Conservation (phyloP, 2,329 filamentous ascomycete genomes). For the Arthroderma sp. region DNA sequence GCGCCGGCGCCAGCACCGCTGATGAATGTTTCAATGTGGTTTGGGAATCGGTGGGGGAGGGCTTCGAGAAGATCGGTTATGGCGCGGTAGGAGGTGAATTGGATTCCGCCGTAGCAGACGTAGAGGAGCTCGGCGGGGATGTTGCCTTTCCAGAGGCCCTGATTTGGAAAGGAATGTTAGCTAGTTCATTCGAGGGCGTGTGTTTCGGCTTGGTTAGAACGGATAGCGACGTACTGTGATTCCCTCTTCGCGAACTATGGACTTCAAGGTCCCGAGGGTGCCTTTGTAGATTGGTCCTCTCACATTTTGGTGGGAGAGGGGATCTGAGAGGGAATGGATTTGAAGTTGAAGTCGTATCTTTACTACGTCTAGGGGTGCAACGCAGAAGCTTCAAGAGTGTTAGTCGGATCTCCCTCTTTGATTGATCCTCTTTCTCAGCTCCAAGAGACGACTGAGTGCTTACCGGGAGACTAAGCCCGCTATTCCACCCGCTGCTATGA, state of each 20-base stretch:
- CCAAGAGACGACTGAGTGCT: slow-evolving; percentile 6
- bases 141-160: slow-evolving; percentile 91
- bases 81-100: slow-evolving; percentile 80
- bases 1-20: slow-evolving; percentile 74
- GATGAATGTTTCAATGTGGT: slow-evolving; percentile 64
- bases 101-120: slow-evolving; percentile 73
- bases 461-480: slow-evolving; percentile 84
- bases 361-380: slow-evolving; percentile 90
- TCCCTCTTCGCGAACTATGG: slow-evolving; percentile 71
- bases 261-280: slow-evolving; percentile 58
- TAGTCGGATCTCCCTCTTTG: neutral
- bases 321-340: slow-evolving; percentile 68
- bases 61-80: slow-evolving; percentile 54
- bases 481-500: slow-evolving; percentile 51
- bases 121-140: slow-evolving; percentile 91
- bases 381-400: slow-evolving; percentile 54
- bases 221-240: slow-evolving; percentile 41
- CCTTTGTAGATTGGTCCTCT: slow-evolving; percentile 50
- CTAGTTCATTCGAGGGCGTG: neutral
- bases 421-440: neutral
- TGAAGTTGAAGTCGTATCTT: slow-evolving; percentile 97
- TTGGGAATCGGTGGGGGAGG: slow-evolving; percentile 43
- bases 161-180: slow-evolving; percentile 1
- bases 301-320: slow-evolving; percentile 43
- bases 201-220: neutral